These are phyloP conservation scores for Ascocoryne sarcoides DNA, from an alignment of 2,329 filamentous ascomycete species.

Conservation along the genomic window DNA sequence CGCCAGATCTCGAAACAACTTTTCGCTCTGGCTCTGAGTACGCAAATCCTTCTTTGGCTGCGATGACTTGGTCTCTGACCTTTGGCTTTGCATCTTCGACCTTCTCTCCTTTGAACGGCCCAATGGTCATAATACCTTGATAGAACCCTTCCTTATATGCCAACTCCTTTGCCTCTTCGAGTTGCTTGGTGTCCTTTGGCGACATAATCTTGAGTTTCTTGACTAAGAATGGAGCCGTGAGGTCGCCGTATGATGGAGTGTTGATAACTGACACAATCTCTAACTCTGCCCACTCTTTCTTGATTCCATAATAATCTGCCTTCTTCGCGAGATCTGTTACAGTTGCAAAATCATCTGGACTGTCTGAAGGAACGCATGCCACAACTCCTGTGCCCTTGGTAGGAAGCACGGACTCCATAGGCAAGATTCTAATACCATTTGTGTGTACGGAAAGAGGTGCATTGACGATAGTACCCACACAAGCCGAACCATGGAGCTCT, in stretches of 20 bases:
- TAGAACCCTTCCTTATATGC: slow-evolving; percentile 98
- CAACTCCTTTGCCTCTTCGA: slow-evolving; percentile 89
- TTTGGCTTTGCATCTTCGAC: slow-evolving; percentile 84
- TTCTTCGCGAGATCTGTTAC: slow-evolving; percentile 86
- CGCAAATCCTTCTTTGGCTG: slow-evolving; percentile 71
- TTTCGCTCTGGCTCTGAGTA: slow-evolving; percentile 90
- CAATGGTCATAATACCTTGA: slow-evolving; percentile 81
- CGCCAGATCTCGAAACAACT: slow-evolving; percentile 80
- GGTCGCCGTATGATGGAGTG: slow-evolving; percentile 78
- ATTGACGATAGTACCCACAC: slow-evolving; percentile 81
- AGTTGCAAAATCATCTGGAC: slow-evolving; percentile 90
- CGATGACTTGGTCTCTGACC: slow-evolving; percentile 69
- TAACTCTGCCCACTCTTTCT: slow-evolving; percentile 91
- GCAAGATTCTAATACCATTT: slow-evolving; percentile 76
- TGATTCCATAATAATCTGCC: slow-evolving; percentile 88
- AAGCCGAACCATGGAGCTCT: slow-evolving; percentile 66
- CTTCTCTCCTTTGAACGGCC: slow-evolving; percentile 78
- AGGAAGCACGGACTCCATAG: slow-evolving; percentile 88
- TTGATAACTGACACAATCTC: slow-evolving; percentile 85
- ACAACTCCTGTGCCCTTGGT: slow-evolving; percentile 96
- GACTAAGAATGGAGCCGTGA: slow-evolving; percentile 74
- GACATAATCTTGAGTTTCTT: slow-evolving; percentile 95
- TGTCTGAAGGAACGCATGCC: slow-evolving; percentile 91
- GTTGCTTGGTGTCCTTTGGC: slow-evolving; percentile 84
- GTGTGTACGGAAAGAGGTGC: slow-evolving; percentile 83